Percentiles rank a stretch among this genome's conserved stretches.
These are phyloP conservation scores for Striga asiatica DNA, from an alignment of 257 asterid species.

Conservation along the genomic window DNA sequence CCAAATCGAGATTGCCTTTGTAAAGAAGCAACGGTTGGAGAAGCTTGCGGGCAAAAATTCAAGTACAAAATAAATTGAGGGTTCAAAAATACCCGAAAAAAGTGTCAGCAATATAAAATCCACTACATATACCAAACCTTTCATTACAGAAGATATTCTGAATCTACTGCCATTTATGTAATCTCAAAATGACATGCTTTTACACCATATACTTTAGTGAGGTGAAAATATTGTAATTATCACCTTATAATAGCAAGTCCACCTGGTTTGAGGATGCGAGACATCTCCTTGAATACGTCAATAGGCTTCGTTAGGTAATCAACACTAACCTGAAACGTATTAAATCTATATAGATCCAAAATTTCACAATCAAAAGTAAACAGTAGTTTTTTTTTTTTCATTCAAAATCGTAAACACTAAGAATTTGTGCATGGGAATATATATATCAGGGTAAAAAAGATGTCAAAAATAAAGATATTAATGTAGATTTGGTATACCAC, in stretches of 20 bases:
- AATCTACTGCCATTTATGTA: neutral
- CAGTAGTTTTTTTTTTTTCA: too few relatives aligned
- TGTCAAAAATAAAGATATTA: neutral
- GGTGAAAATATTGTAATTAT: constrained; percentile 6
- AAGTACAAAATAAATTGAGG: neutral
- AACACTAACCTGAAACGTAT: constrained; percentile 71
- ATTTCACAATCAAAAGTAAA: too few relatives aligned
- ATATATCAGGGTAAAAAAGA: too few relatives aligned
- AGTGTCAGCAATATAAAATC: constrained; percentile 4
- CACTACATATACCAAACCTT: neutral
- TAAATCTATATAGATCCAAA: too few relatives aligned
- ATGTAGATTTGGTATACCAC: constrained; percentile 40
- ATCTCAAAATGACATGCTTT: neutral
- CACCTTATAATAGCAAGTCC: constrained; percentile 85
- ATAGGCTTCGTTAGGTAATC: constrained; percentile 83
- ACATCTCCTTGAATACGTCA: constrained; percentile 85
- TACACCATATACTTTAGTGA: constrained; percentile 4
- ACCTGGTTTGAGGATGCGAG: constrained; percentile 77
- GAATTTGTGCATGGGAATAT: too few relatives aligned
- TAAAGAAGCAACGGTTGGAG: constrained; percentile 95
- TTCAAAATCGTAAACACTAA: too few relatives aligned
- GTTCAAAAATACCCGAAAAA: too few relatives aligned
- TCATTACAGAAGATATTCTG: neutral
- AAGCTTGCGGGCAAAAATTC: constrained; percentile 33
- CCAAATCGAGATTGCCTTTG: constrained; percentile 95